These are phyloP conservation scores for Podospora anserina DNA, from an alignment of 495 filamentous ascomycete species.

Conservation along the genomic window DNA sequence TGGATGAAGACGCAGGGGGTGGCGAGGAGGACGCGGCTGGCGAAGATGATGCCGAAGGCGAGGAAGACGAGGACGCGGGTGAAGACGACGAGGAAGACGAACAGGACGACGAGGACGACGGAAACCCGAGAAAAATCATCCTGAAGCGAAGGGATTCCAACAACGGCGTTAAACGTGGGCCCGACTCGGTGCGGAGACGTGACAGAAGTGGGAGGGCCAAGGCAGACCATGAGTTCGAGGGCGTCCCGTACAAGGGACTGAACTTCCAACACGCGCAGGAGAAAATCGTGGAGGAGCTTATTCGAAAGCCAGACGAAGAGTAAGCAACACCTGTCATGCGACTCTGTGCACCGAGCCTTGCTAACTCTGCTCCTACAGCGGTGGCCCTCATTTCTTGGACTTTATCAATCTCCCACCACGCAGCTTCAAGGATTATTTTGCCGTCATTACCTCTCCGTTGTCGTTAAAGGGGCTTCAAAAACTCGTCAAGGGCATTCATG, in stretches of 20 bases:
- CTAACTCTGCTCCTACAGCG: conserved; percentile 19
- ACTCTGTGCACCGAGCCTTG: not conserved
- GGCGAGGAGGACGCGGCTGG: conserved; percentile 22
- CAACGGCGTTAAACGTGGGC: conserved; percentile 20
- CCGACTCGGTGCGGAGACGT: conserved; percentile 15
- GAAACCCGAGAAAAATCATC: conserved; percentile 29
- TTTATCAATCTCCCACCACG: conserved; percentile 66
- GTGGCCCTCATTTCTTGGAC: conserved; percentile 54
- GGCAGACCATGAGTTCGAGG: conserved; percentile 51
- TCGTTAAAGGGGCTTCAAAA: conserved; percentile 70
- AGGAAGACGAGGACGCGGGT: conserved; percentile 29
- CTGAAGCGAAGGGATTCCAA: conserved; percentile 33
- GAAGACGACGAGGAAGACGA: conserved; percentile 35
- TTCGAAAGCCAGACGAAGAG: conserved; percentile 60
- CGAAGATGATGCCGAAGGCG: conserved; percentile 24
- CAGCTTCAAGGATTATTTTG: conserved; percentile 69
- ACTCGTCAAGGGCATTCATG: conserved; percentile 63
- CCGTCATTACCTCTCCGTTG: conserved; percentile 68
- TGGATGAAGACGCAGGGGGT: conserved; percentile 25
- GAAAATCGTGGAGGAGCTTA: conserved; percentile 67
- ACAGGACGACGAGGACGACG: conserved; percentile 33
- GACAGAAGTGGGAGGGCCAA: conserved; percentile 30
- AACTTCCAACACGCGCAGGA: conserved; percentile 78
- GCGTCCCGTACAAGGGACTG: conserved; percentile 57
- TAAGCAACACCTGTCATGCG: conserved; percentile 37